Evolutionary conservation across 164 flowering plant genomes (phyloP).

Genomic region (Vitis rotundifolia): DNA sequence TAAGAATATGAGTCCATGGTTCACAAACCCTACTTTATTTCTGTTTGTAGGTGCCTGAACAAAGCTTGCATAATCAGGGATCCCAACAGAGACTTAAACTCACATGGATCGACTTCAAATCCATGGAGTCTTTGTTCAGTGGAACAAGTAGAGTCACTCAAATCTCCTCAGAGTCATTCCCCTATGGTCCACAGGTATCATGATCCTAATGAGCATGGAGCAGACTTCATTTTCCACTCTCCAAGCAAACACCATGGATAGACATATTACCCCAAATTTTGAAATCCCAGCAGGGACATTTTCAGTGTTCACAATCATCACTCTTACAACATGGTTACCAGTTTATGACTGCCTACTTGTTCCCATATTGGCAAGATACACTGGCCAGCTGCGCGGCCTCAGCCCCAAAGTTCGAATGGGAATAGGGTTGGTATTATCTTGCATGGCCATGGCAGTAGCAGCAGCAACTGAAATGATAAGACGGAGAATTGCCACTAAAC

Average conservation of each 20-base stretch:
- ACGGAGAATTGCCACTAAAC: conserved; percentile 11
- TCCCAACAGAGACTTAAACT: conserved; percentile 12
- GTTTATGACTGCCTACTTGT: conserved; percentile 48
- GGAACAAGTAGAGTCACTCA: conserved; percentile 40
- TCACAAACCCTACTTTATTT: too few species aligned
- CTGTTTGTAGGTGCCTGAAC: conserved; percentile 32
- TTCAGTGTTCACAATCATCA: conserved; percentile 23
- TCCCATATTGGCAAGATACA: conserved; percentile 34
- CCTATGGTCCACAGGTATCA: conserved; percentile 5
- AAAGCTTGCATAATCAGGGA: conserved; percentile 44
- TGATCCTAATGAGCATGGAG: conserved; percentile 4
- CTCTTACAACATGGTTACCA: conserved; percentile 37
- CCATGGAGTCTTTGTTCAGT: conserved; percentile 36
- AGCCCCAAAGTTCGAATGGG: conserved; percentile 50
- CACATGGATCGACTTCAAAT: conserved; percentile 14
- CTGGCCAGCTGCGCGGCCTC: conserved; percentile 25
- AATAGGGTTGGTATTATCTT: conserved; percentile 37
- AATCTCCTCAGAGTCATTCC: conserved; percentile 13
- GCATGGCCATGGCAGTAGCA: conserved; percentile 19
- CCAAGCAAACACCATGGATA: conserved; percentile 57
- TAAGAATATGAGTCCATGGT: too few species aligned
- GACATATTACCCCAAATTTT: conserved; percentile 42
- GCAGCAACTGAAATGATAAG: conserved; percentile 39
- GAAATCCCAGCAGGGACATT: conserved; percentile 63
- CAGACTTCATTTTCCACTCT: conserved; percentile 37